Evolutionary conservation across 1,139 yeast species (phyloP), one percentile per base, ranked within the genome.

Genomic region (Yamadazyma buinensis): DNA sequence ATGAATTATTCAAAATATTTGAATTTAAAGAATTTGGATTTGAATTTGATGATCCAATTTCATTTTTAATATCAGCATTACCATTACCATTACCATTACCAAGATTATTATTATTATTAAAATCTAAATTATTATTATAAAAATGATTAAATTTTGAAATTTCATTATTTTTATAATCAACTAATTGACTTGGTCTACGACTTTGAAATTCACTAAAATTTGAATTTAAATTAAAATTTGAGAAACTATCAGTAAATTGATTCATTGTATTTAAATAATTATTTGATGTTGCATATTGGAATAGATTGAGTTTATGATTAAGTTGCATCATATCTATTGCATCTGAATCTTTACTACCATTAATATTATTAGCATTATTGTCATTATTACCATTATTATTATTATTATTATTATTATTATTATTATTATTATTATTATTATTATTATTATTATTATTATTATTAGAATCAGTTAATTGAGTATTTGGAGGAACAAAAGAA

Each of bases 151-250:
- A 14, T n/a, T n/a, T n/a, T n/a, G n/a, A n/a, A n/a, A n/a, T n/a
- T n/a, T n/a, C n/a, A n/a, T n/a, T n/a, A 17, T 17, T 17, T 17
- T 17, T 5, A 24, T 57, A 61, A 28, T 65, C 72, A 9, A 57
- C 72, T 49, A 67, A 55, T 40, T 67, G 73, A 40, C 71, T 64
- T 5, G 74, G 74, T 40, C 75, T 57, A 46, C 74, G 61, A 18
- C 64, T 59, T 44, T 67, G 73, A 37, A 67, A 67, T 31, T 67
- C 72, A 36, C 57, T 61, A 30, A 62, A 56, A 36, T 62, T 62
- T 12, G 69, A 46, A 40, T 60, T 61, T 41, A 67, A 52, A 33
- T 56, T 57, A 41, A 67, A 54, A 29, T 57, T 59, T n/a, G 54
- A 49, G 39, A 67, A 62, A n/a, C 55, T 51, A 35, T 64, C 70